Base-by-base conservation (phyloP, 2,329 filamentous ascomycete species). In the Didymella glomerata region DNA sequence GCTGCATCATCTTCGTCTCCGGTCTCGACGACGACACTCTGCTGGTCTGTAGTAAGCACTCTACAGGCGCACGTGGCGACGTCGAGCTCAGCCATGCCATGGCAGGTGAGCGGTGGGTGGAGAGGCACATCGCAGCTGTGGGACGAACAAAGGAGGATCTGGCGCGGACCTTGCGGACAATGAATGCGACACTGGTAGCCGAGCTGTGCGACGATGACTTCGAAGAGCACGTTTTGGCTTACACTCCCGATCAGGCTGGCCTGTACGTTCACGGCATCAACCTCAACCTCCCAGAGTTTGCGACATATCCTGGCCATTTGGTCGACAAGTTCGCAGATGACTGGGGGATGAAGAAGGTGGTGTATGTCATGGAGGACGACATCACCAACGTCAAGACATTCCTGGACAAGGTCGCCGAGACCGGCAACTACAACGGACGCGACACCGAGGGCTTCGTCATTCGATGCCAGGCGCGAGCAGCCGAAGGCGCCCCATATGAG, bases 31-130 rank as follows among this genome's bases (percentile, higher is more conserved):
- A 97, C 70, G 93, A 87, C 34, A 92, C 91, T 1, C 82, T 99
- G 10, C 82, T 99, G 8, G 93, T 99, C n/a, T 98, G 94, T 85
- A 98, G 94, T 83, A 99, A 99, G 75, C 95, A 99, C 77, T 98
- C 95, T 0, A 98, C 93, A 0, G 95, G 95, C 7, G 82, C 86
- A 24, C 86, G 94, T n/a, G 79, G 78, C 22, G 92, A 96, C 72
- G 79, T 82, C 5, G 84, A 88, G 28, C 66, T 90, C 57, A 97
- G 92, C 78, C 95, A 99, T 81, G 92, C 95, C 3, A 83, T 85
- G 58, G 92, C 88, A 3, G 95, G 94, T 45, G 93, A 97, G 81
- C 79, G 79, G 58, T 94, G 92, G 84, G 83, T 97, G 0, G 90
- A 95, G 75, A 85, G 82, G 64, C 95, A 99, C 78, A 84, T 99